phyloP scores from a whole-genome alignment of 2,329 filamentous ascomycete species.

The Epicoccum sorghinum region DNA sequence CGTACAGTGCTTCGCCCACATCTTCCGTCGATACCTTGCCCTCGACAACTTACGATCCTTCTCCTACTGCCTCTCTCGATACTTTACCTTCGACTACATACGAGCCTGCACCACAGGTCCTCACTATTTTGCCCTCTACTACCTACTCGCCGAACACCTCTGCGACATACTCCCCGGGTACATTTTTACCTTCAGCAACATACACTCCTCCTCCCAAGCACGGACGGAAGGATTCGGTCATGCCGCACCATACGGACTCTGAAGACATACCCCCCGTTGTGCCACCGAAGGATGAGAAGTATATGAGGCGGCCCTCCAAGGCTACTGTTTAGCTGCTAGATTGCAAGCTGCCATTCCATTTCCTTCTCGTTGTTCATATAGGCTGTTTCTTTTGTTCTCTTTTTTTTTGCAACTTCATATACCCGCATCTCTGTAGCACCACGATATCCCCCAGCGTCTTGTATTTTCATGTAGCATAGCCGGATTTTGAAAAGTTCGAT shows the following conservation, averaged over 20 bases:
- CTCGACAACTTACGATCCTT: conserved; percentile 19
- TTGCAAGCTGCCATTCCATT: background rate
- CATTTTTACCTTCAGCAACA: background rate
- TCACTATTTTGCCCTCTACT: background rate
- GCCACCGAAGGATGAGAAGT: conserved; percentile 22
- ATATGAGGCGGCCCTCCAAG: conserved; percentile 7
- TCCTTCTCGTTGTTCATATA: background rate
- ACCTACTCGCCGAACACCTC: background rate
- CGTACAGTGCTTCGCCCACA: background rate
- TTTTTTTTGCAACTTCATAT: background rate
- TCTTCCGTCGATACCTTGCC: conserved; percentile 11
- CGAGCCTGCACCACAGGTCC: background rate
- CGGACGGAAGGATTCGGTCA: conserved; percentile 31
- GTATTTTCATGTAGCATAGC: background rate
- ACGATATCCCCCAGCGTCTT: background rate
- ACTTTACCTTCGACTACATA: background rate
- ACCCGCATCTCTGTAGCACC: background rate
- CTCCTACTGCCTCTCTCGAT: background rate
- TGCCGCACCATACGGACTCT: conserved; percentile 18
- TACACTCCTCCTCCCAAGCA: background rate
- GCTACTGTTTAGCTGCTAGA: background rate
- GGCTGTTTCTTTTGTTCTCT: background rate
- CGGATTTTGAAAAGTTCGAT: background rate
- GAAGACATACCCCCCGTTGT: conserved; percentile 19
- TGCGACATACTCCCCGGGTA: background rate